Conservation (phyloP, 306 rosid species). For the Vigna mungo region DNA sequence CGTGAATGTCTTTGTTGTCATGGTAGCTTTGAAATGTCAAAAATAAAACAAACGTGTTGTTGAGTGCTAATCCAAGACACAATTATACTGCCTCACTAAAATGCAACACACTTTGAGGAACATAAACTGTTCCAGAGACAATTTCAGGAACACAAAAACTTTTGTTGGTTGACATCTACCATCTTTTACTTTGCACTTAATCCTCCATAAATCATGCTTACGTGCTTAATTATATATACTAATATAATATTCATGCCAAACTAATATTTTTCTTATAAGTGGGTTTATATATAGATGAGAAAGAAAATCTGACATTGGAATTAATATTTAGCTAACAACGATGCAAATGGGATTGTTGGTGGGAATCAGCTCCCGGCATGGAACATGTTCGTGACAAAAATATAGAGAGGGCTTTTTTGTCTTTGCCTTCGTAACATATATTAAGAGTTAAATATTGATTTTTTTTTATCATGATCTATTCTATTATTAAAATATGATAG, state of each 20-base stretch:
- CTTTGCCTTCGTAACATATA: not conserved
- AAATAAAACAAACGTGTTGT: slow-evolving; percentile 40
- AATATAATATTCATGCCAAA: not conserved
- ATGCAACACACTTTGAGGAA: slow-evolving; percentile 38
- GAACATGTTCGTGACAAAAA: slow-evolving; percentile 24
- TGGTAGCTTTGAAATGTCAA: slow-evolving; percentile 32
- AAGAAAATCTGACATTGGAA: not conserved
- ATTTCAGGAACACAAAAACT: slow-evolving; percentile 35
- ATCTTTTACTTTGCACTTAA: slow-evolving; percentile 38
- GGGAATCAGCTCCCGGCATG: slow-evolving; percentile 29
- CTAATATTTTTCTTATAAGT: not conserved
- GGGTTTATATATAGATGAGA: not conserved
- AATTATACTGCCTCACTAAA: slow-evolving; percentile 48
- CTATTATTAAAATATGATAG: not conserved
- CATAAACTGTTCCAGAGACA: slow-evolving; percentile 48
- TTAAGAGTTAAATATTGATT: not conserved
- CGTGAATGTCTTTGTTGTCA: slow-evolving; percentile 47
- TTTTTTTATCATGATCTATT: not conserved
- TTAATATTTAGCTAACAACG: not conserved
- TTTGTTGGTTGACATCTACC: slow-evolving; percentile 40
- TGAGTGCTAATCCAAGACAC: slow-evolving; percentile 52
- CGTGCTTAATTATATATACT: not conserved
- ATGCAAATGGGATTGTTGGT: slow-evolving; percentile 28
- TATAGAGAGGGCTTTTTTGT: slow-evolving; percentile 3
- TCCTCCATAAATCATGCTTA: slow-evolving; percentile 11